These are phyloP conservation scores for Kurtzmaniella quercitrusa DNA, from an alignment of 1,139 yeast species.

Conservation along the genomic window DNA sequence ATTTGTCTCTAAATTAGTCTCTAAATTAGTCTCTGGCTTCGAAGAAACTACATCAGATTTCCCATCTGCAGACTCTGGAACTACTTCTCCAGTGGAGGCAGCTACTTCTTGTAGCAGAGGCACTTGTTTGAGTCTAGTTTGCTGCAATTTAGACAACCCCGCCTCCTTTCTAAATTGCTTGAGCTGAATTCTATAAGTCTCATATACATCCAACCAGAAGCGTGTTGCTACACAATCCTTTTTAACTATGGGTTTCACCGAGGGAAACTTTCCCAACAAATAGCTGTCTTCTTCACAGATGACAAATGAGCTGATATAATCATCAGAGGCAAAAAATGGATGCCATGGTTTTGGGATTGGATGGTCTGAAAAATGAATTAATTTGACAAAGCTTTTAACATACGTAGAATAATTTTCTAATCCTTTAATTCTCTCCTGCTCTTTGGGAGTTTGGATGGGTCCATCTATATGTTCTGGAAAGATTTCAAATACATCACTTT, in stretches of 20 bases:
- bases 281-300: slow-evolving; percentile 1
- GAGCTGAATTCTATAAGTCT: neutral
- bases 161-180: neutral
- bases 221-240: slow-evolving; percentile 5
- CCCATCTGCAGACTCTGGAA: no score
- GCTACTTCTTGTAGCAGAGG: neutral
- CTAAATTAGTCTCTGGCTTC: no score
- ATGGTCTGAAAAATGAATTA: slow-evolving; percentile 5
- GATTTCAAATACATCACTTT: neutral
- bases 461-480: neutral
- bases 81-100: neutral
- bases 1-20: no score
- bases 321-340: neutral
- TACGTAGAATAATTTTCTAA: neutral
- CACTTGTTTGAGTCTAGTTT: neutral
- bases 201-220: slow-evolving; percentile 3
- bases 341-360: slow-evolving; percentile 8
- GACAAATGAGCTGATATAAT: neutral
- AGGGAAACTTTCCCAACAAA: neutral
- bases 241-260: neutral
- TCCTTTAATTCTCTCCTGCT: neutral
- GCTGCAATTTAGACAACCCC: neutral
- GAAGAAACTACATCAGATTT: no score
- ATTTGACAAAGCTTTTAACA: neutral
- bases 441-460: neutral